Conservation (phyloP, 2,329 filamentous ascomycete genomes). For the Pseudogymnoascus sp. region DNA sequence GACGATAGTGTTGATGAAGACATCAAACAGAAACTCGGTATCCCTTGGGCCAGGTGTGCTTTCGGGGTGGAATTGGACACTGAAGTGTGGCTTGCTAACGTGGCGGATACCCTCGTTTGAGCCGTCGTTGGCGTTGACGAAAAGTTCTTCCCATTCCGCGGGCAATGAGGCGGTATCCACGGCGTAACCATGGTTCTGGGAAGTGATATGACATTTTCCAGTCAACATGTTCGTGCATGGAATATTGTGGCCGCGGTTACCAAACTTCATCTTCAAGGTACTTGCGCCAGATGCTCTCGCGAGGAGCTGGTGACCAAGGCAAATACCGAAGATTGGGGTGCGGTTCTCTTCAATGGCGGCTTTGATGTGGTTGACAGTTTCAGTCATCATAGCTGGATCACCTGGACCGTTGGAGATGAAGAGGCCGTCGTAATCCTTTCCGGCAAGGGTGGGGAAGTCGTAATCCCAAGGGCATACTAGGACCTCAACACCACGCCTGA, state of each 20-base stretch:
- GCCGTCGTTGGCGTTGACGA: constrained; percentile 95
- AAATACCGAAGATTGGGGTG: constrained; percentile 96
- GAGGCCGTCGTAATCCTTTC: constrained; percentile 84
- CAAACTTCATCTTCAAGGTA: constrained; percentile 97
- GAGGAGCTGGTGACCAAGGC: constrained; percentile 88
- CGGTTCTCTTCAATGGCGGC: constrained; percentile 67
- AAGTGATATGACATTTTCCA: constrained; percentile 96
- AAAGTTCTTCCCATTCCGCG: constrained; percentile 81
- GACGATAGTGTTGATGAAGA: constrained; percentile 81
- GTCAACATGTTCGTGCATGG: constrained; percentile 93
- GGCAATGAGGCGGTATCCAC: constrained; percentile 73
- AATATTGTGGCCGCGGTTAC: constrained; percentile 97
- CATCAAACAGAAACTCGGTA: constrained; percentile 93
- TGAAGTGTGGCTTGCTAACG: constrained; percentile 79
- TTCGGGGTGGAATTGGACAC: constrained; percentile 98
- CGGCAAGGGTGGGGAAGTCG: constrained; percentile 68
- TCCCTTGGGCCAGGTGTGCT: constrained; percentile 91
- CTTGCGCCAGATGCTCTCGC: constrained; percentile 77
- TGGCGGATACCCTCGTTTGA: constrained; percentile 98
- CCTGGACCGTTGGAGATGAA: constrained; percentile 98
- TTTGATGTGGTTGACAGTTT: constrained; percentile 84
- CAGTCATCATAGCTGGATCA: constrained; percentile 81
- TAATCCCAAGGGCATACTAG: constrained; percentile 95
- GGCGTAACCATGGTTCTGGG: constrained; percentile 95
- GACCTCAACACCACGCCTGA: constrained; percentile 86